Base-by-base conservation (phyloP, 345 rosid species). In the Eucalyptus fibrosa region DNA sequence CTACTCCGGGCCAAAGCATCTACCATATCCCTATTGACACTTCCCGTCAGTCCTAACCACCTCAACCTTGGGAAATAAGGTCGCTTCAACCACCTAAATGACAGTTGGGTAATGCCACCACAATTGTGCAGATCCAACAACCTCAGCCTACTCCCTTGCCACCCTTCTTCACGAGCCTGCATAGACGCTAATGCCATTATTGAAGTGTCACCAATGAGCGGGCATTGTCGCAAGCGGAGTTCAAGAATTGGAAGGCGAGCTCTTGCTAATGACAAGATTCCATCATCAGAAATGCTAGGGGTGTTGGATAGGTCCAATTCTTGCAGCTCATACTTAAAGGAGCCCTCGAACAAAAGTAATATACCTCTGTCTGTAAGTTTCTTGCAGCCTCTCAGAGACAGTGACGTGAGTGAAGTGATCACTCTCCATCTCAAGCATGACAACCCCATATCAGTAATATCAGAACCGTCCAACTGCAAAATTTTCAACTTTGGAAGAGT, bases 131-230 rank as follows among this genome's bases (percentile, higher is more conserved):
- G 94, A 92, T 97, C 98, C 93, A 94, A 90, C 92, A 92, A 87
- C 82, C 92, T 91, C 90, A 97, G 89, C 90, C 94, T 93, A 88
- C 96, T 95, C 47, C 98, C 99, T 13, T 96, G 97, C 88, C 95
- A 92, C 86, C 95, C 92, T 49, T 96, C 94, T 62, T 94, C 95
- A 67, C 93, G 92, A 44, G 94, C 95, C 92, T 92, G 95, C 94
- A 96, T 97, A 5, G 96, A 96, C 13, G 98, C 99, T 87, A 97
- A 93, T 89, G 99, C 98, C 95, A 97, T 97, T 67, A 97, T 92
- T 7, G 99, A 95, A 7, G 92, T 91, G 91, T 97, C 99, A 7
- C 99, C 96, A 60, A 97, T 94, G 23, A 93, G 94, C 6, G 98
- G 96, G 85, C 99, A 97, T n/a, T 97, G 98, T 90, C 99, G 93